Conservation (phyloP, 805 yeast genomes). For the Scheffersomyces ergatensis region DNA sequence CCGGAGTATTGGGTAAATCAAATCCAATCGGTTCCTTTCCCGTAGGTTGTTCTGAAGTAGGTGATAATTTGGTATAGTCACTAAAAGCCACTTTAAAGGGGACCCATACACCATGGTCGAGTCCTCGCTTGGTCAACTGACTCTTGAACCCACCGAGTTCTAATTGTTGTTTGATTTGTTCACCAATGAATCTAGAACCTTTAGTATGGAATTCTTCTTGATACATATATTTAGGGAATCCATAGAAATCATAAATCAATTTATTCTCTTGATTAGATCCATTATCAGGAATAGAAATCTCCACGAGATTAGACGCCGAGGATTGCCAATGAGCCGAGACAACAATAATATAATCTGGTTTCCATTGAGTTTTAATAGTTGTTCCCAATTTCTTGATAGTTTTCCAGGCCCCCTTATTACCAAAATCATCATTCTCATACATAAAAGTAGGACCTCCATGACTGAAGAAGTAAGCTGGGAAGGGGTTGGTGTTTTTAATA, state of each 20-base stretch:
- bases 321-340: slow-evolving; percentile 83
- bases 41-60: slow-evolving; percentile 17
- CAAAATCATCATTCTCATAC: slow-evolving; percentile 46
- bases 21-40: slow-evolving; percentile 24
- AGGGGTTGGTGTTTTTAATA: slow-evolving; percentile 21
- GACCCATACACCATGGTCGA: slow-evolving; percentile 85
- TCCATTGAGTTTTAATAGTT: slow-evolving; percentile 43
- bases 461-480: slow-evolving; percentile 67
- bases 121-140: slow-evolving; percentile 40
- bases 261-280: slow-evolving; percentile 39
- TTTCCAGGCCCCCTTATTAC: slow-evolving; percentile 64
- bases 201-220: slow-evolving; percentile 57
- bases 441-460: slow-evolving; percentile 86
- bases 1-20: slow-evolving; percentile 40
- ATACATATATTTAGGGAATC: slow-evolving; percentile 68
- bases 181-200: slow-evolving; percentile 42
- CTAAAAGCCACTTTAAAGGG: slow-evolving; percentile 70
- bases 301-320: slow-evolving; percentile 34
- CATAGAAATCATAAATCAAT: slow-evolving; percentile 71
- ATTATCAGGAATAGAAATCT: slow-evolving; percentile 41
- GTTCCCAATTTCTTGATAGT: slow-evolving; percentile 49
- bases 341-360: slow-evolving; percentile 65
- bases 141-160: slow-evolving; percentile 42
- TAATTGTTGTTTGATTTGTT: slow-evolving; percentile 42
- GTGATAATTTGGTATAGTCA: slow-evolving; percentile 25